Conservation (phyloP, 495 filamentous ascomycete genomes). For the Xylaria venustula region DNA sequence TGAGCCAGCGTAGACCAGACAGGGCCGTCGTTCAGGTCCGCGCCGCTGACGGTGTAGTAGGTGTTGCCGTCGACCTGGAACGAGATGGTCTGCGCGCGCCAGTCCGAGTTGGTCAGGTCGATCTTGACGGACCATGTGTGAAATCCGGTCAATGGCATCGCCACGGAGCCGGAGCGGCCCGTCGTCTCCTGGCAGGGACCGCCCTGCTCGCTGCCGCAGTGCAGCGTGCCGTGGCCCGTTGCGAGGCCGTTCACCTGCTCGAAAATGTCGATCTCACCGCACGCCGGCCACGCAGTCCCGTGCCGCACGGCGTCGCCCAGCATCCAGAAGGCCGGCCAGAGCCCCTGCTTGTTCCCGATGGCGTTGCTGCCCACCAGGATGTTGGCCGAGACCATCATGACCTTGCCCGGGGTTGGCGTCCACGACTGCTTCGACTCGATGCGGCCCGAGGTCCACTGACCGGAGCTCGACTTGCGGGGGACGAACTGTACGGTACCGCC, state of each 20-base stretch:
- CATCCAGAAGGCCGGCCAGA: conserved; percentile 57
- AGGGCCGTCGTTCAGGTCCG: conserved; percentile 39
- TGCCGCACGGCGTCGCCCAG: conserved; percentile 43
- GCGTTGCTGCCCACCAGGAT: conserved; percentile 42
- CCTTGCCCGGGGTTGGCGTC: conserved; percentile 40
- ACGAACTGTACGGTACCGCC: conserved; percentile 46
- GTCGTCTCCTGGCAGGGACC: conserved; percentile 49
- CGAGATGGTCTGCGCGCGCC: conserved; percentile 42
- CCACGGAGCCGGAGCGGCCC: conserved; percentile 30
- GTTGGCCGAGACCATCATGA: conserved; percentile 38
- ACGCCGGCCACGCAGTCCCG: conserved; percentile 43
- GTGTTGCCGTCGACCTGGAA: conserved; percentile 44
- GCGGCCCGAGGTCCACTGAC: conserved; percentile 50
- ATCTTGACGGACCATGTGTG: conserved; percentile 48
- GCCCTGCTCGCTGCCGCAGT: conserved; percentile 42
- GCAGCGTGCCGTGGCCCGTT: conserved; percentile 46
- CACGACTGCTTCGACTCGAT: conserved; percentile 44
- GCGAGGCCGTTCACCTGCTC: conserved; percentile 47
- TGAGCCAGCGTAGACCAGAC: conserved; percentile 47
- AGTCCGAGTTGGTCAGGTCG: conserved; percentile 42
- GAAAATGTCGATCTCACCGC: conserved; percentile 53
- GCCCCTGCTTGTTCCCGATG: conserved; percentile 37
- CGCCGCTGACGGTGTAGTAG: conserved; percentile 39
- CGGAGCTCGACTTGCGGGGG: conserved; percentile 35
- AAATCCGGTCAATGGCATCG: conserved; percentile 38